These are phyloP conservation scores for Umbelopsis ramanniana DNA, from an alignment of 192 early-diverging fungal genomes.

Conservation along the genomic window DNA sequence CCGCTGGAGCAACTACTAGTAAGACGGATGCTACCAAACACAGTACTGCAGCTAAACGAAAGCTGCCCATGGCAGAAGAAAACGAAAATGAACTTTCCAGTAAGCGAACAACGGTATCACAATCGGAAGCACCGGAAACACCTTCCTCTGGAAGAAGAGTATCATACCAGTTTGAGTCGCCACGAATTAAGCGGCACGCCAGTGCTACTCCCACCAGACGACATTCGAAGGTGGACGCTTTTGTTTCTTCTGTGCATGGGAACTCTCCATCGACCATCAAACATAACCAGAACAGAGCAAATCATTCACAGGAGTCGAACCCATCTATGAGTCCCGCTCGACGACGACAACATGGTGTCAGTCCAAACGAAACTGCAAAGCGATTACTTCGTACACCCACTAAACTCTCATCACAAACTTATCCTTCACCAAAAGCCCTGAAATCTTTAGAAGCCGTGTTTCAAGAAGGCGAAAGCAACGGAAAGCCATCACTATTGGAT, in stretches of 20 bases:
- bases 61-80: background rate
- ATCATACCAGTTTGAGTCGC: slow-evolving; percentile 10
- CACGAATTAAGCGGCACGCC: background rate
- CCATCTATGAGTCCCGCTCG: background rate
- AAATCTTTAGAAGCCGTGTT: slow-evolving; percentile 12
- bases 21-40: background rate
- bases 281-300: background rate
- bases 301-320: background rate
- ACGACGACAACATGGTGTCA: background rate
- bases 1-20: background rate
- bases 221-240: background rate
- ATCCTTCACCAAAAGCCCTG: background rate
- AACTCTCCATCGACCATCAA: background rate
- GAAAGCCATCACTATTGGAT: slow-evolving; percentile 3
- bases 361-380: background rate
- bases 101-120: background rate
- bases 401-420: background rate
- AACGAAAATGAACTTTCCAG: background rate
- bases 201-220: background rate
- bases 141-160: background rate
- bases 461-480: slow-evolving; percentile 4
- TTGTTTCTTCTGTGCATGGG: background rate
- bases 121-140: background rate
- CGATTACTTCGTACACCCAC: slow-evolving; percentile 6
- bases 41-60: background rate